phyloP scores from a whole-genome alignment of 495 filamentous ascomycete species.

The Neurospora sp. region DNA sequence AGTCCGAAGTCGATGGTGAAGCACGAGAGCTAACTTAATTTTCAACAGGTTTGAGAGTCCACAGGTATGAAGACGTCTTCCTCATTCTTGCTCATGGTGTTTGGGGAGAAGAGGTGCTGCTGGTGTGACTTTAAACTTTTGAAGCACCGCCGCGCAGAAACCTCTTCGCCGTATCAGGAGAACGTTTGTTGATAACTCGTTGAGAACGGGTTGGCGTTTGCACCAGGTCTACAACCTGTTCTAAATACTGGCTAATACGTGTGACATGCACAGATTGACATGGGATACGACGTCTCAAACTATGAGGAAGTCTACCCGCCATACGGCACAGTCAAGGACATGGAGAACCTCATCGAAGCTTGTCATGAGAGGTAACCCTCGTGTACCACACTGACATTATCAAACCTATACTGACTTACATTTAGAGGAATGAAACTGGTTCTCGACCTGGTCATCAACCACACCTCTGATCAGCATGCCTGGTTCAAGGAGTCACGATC shows the following conservation, averaged over 20 bases:
- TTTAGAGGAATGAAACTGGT: constrained; percentile 56
- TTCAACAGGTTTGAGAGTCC: constrained; percentile 46
- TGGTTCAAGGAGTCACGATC: constrained; percentile 64
- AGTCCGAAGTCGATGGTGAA: not conserved
- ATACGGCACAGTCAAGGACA: constrained; percentile 53
- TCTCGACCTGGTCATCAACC: constrained; percentile 69
- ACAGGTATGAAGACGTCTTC: constrained; percentile 22
- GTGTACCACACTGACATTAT: not conserved
- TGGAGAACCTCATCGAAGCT: constrained; percentile 44
- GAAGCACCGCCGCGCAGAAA: no score
- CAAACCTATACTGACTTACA: constrained; percentile 17
- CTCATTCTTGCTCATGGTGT: not conserved
- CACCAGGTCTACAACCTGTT: not conserved
- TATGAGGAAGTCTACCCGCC: constrained; percentile 50
- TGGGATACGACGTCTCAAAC: constrained; percentile 55
- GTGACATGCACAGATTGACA: constrained; percentile 27
- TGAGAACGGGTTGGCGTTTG: no score
- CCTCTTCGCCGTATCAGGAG: no score
- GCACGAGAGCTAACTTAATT: not conserved
- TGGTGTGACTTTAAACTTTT: no score
- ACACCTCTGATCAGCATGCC: constrained; percentile 66
- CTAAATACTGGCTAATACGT: not conserved
- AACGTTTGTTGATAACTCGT: not conserved
- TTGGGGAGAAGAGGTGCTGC: not conserved
- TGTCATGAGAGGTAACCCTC: constrained; percentile 40